Evolutionary conservation across 495 filamentous ascomycete species (phyloP), one percentile per base, ranked within the genome.

Genomic region (Margaritispora aquatica): DNA sequence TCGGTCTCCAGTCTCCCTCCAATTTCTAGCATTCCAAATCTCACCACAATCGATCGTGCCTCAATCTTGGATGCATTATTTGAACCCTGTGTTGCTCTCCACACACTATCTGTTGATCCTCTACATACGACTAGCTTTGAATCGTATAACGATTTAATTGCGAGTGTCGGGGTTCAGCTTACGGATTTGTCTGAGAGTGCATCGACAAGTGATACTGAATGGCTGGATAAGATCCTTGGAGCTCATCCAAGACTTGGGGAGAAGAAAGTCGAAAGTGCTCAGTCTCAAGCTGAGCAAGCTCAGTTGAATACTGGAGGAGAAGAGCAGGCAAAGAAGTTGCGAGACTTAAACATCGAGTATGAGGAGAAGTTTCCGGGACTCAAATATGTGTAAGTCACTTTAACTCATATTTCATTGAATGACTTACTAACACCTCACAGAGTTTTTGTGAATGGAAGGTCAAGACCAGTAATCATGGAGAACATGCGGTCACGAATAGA

Each of bases 171-270:
- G 15, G 69, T 71, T 19, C 81, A 81, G 62, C 72, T 86, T 52
- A 79, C 69, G 59, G 81, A 78, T 66, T 75, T 78, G 47, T 76
- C 66, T 55, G 83, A 69, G 62, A 86, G 73, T 54, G 70, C 63
- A 36, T 75, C 69, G 62, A 75, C 72, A 63, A 78, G 69, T 63
- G 83, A 89, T 60, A 78, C 73, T 17, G 68, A 76, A 38, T 77
- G 79, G 65, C 75, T 91, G 17, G 75, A 88, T 36, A 78, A 77
- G 22, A 94, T 97, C 60, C 76, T 97, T 19, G 86, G 82, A n/a
- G 85, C 88, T 47, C 94, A 98, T 72, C 94, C 94, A 5, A 81
- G 94, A 2, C 76, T 98, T 58, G 94, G 94, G 26, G 88, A 82
- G 66, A 85, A 84, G 72, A 88, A 87, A 63, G 82, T 85, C 15